Base-by-base conservation (phyloP, 352 stramenopile species). In the Pythium sukuiense region DNA sequence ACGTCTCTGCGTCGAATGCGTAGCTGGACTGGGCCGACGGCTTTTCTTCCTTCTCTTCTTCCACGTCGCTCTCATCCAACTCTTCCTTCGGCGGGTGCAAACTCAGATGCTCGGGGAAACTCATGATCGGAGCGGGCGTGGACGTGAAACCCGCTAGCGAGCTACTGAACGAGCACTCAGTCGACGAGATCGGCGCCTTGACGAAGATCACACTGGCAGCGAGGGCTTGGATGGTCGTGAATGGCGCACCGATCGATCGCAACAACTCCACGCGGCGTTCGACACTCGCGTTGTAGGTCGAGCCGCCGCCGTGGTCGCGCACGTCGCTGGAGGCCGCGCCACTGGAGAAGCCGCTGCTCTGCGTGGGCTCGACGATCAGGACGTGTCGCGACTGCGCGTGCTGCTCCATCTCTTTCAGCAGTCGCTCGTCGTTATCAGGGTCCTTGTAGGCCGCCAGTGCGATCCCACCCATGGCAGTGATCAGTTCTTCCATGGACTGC, bases 161-260 rank as follows among this genome's bases (percentile, higher is more conserved):
- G 61, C 65, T 90, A 61, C 78, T 90, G 59, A 93, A 93, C 16
- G 78, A 75, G 12, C 71, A 76, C 45, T 90, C 79, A 48, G 73
- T 88, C 2, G 77, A 62, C 49, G 76, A 43, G 27, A 67, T 73
- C n/a, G 84, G 87, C 8, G 80, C 52, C 45, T 92, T 92, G 1
- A 86, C 84, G 52, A 93, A 94, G 65, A 96, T 88, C 29, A 96
- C 82, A 65, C 85, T 94, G 8, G 79, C 83, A 1, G 86, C 86
- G 12, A 96, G 76, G 53, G 93, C 86, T 65, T 93, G 86, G 41
- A 93, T 78, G 32, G 77, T 89, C n/a, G 81, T 83, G 53, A 95
- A 93, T 8, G 81, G 70, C 29, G 81, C 83, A 5, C 75, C 72
- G 43, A 92, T 83, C 0, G 81, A 83, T 32, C 80, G 82, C 29